phyloP scores from a whole-genome alignment of 345 rosid species.

The Citrus reticulata region DNA sequence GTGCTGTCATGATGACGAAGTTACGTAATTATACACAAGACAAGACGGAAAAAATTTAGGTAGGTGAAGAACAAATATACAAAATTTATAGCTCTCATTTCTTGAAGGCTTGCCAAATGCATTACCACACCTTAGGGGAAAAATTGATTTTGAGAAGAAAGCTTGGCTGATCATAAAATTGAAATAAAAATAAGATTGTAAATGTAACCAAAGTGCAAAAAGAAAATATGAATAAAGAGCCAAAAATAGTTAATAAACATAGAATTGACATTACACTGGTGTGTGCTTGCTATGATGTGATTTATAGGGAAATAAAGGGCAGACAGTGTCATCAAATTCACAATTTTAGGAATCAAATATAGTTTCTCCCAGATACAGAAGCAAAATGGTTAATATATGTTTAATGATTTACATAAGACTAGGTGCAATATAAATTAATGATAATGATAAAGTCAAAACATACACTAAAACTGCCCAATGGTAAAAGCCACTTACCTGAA shows the following conservation, averaged over 20 bases:
- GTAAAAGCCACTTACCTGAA: constrained; percentile 30
- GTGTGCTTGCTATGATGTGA: neutral
- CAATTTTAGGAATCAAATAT: neutral
- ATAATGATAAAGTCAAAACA: neutral
- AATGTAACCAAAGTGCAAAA: neutral
- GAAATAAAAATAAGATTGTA: neutral
- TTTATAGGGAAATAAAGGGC: neutral
- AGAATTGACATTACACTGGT: neutral
- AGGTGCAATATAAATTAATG: neutral
- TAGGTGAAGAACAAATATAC: neutral
- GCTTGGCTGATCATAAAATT: too few species aligned
- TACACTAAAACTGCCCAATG: neutral
- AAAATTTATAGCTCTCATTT: neutral
- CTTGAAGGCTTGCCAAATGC: neutral
- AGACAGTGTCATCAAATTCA: neutral
- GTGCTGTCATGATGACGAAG: neutral
- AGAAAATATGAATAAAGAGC: too few species aligned
- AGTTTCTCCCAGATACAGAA: neutral
- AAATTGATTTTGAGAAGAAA: neutral
- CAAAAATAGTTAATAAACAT: neutral
- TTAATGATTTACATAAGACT: neutral
- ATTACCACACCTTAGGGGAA: neutral
- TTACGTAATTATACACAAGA: neutral
- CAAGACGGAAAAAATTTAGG: neutral
- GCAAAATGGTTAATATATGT: neutral